Evolutionary conservation across 257 asterid species (phyloP).

Genomic region (Solanum appendiculatum): DNA sequence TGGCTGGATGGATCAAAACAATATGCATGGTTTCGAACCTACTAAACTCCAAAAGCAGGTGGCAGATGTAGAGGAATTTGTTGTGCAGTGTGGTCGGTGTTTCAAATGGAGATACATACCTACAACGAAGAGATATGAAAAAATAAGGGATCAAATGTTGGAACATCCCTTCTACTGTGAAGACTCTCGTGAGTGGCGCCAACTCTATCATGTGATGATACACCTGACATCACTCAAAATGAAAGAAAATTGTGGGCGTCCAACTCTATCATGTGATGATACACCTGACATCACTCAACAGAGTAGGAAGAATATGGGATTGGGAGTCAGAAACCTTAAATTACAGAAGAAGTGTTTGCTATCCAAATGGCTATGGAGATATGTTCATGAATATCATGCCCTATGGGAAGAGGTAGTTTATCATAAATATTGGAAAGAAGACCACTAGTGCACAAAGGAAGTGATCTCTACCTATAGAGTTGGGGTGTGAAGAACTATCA

Average conservation of each 20-base stretch:
- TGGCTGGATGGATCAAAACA: too few species aligned
- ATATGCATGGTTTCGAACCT: constrained; percentile 32
- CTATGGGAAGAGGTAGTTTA: background rate
- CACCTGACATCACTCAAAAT: too few species aligned
- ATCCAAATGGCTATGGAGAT: background rate
- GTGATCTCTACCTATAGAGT: too few species aligned
- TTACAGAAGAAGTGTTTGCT: background rate
- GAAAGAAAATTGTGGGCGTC: too few species aligned
- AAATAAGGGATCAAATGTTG: constrained; percentile 41
- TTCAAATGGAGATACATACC: constrained; percentile 87
- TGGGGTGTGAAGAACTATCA: too few species aligned
- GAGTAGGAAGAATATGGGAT: background rate
- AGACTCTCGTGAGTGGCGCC: too few species aligned
- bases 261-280: too few species aligned
- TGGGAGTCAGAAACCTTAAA: background rate
- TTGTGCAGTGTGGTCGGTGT: constrained; percentile 60
- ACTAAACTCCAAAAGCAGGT: constrained; percentile 52
- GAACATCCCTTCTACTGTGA: too few species aligned
- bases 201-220: too few species aligned
- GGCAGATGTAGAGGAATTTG: constrained; percentile 69
- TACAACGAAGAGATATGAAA: constrained; percentile 69
- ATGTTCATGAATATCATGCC: background rate
- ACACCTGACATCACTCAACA: too few species aligned
- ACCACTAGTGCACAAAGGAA: too few species aligned
- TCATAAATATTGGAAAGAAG: background rate